Percentiles rank a stretch among this genome's conserved stretches.
phyloP scores from a whole-genome alignment of 23 red algal species.

The Pyropia yezoensis region DNA sequence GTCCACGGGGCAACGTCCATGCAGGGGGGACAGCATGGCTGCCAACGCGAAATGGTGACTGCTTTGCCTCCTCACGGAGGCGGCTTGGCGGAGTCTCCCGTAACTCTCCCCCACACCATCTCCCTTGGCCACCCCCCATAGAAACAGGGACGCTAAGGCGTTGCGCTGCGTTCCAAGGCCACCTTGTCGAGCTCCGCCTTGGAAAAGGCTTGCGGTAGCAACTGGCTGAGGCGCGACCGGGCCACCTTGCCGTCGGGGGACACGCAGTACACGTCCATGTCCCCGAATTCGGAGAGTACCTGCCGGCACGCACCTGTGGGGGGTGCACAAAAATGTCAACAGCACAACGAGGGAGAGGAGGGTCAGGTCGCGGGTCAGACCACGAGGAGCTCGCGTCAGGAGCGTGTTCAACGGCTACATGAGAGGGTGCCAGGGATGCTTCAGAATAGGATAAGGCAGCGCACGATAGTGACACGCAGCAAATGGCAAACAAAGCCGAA shows the following conservation, averaged over 20 bases:
- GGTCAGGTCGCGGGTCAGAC: background rate
- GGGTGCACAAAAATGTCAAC: background rate
- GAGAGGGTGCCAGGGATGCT: background rate
- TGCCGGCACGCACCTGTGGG: slow-evolving; percentile 57
- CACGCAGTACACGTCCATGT: slow-evolving; percentile 69
- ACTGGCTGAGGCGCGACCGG: slow-evolving; percentile 30
- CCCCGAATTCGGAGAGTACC: slow-evolving; percentile 80
- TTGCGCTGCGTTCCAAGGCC: too few relatives aligned
- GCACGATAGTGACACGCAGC: too few relatives aligned
- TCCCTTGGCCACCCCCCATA: too few relatives aligned
- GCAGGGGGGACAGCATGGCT: too few relatives aligned
- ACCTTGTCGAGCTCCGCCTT: slow-evolving; percentile 34
- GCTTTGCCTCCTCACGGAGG: too few relatives aligned
- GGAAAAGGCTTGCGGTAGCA: slow-evolving; percentile 51
- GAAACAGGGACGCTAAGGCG: too few relatives aligned
- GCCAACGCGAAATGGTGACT: too few relatives aligned
- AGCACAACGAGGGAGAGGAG: background rate
- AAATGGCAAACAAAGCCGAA: too few relatives aligned
- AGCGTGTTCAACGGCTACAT: background rate
- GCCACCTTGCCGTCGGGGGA: slow-evolving; percentile 30
- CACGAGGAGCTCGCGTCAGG: background rate
- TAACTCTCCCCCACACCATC: too few relatives aligned
- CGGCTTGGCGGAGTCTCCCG: too few relatives aligned
- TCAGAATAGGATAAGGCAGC: too few relatives aligned
- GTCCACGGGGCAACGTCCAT: too few relatives aligned